Conservation (phyloP, 805 yeast genomes). For the Pichia cephalocereana region DNA sequence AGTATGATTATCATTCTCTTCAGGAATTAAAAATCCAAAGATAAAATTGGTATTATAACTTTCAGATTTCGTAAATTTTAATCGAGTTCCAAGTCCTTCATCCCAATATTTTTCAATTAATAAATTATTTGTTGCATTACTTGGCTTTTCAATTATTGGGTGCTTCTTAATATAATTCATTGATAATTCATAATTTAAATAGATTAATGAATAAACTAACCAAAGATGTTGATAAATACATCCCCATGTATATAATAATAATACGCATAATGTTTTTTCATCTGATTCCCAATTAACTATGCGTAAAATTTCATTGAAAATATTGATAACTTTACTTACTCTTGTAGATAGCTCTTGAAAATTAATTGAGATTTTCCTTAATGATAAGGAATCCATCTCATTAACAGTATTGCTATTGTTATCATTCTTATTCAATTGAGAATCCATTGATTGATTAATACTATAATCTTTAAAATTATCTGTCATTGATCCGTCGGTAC, state of each 20-base stretch:
- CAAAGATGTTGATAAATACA: slow-evolving; percentile 67
- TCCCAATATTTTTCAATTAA: slow-evolving; percentile 2
- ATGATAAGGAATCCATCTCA: neutral
- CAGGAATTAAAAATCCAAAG: slow-evolving; percentile 27
- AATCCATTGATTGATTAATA: no score
- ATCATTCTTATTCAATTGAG: no score
- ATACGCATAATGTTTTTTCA: slow-evolving; percentile 50
- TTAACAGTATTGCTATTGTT: no score
- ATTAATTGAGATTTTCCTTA: neutral
- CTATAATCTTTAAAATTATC: no score
- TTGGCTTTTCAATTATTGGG: slow-evolving; percentile 37
- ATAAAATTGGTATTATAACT: slow-evolving; percentile 12
- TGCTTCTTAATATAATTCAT: slow-evolving; percentile 67
- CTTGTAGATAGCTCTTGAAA: neutral
- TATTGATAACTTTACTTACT: neutral
- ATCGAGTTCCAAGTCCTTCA: slow-evolving; percentile 18
- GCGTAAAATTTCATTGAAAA: neutral
- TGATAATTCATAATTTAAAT: slow-evolving; percentile 50
- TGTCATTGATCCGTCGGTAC: no score
- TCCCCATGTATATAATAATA: slow-evolving; percentile 53
- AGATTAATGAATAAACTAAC: slow-evolving; percentile 49
- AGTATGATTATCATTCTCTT: neutral
- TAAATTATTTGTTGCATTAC: slow-evolving; percentile 30
- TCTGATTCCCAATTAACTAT: slow-evolving; percentile 62
- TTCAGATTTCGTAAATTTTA: slow-evolving; percentile 40